Evolutionary conservation across 805 yeast species (phyloP).

Genomic region (Metschnikowia corniflorae): DNA sequence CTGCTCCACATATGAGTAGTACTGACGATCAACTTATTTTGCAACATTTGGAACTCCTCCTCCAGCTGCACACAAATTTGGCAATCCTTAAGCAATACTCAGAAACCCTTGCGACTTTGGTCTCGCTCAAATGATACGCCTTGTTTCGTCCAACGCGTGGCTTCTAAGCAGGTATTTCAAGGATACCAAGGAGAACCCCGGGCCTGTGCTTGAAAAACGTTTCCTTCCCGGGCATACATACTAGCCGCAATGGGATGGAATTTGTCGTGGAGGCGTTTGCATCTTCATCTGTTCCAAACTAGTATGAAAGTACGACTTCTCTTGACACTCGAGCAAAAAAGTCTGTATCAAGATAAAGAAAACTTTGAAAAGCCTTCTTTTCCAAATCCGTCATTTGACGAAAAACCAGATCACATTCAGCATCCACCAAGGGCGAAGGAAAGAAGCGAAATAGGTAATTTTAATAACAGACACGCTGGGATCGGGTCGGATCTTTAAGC

Average conservation of each 20-base stretch:
- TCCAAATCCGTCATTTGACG: too few relatives aligned
- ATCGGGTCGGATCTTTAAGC: too few relatives aligned
- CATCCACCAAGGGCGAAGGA: too few relatives aligned
- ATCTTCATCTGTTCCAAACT: too few relatives aligned
- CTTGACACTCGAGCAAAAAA: too few relatives aligned
- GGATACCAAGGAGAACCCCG: slow-evolving; percentile 36
- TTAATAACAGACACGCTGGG: too few relatives aligned
- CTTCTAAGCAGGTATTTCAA: slow-evolving; percentile 27
- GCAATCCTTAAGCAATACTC: slow-evolving; percentile 4
- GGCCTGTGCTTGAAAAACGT: slow-evolving; percentile 19
- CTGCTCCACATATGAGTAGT: slow-evolving; percentile 28
- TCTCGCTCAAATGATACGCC: slow-evolving; percentile 3
- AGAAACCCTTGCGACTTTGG: slow-evolving; percentile 3
- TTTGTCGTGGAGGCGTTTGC: too few relatives aligned
- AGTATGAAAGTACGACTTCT: too few relatives aligned
- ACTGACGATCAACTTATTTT: slow-evolving; percentile 29
- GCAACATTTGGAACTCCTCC: slow-evolving; percentile 28
- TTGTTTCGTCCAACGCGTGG: slow-evolving; percentile 29
- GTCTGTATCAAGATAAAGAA: too few relatives aligned
- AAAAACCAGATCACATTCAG: too few relatives aligned
- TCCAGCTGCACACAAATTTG: slow-evolving; percentile 26
- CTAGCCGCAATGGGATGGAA: slow-evolving; percentile 43
- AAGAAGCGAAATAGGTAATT: too few relatives aligned
- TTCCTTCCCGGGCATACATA: slow-evolving; percentile 33
- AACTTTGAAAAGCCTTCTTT: too few relatives aligned